Conservation (phyloP, 208 protist genomes). For the Crithidia thermophila region DNA sequence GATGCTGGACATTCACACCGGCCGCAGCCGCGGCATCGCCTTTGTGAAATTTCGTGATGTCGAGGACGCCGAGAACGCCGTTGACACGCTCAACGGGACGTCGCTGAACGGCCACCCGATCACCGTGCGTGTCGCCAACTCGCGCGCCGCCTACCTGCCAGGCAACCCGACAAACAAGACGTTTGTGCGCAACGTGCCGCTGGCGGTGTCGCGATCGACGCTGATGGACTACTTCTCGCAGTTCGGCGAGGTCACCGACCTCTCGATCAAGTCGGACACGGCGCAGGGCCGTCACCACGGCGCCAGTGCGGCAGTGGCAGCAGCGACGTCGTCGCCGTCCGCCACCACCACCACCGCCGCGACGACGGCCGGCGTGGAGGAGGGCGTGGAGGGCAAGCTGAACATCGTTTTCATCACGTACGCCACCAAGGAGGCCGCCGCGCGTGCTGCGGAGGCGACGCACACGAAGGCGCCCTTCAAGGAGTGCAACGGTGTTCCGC, state of each 20-base stretch:
- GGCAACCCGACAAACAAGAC: conserved; percentile 75
- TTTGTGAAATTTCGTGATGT: conserved; percentile 75
- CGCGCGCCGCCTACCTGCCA: conserved; percentile 64
- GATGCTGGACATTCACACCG: conserved; percentile 85
- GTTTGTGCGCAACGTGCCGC: conserved; percentile 75
- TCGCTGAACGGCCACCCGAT: conserved; percentile 37
- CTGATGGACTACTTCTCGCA: conserved; percentile 52
- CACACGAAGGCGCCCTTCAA: conserved; percentile 67
- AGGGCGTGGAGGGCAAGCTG: conserved; percentile 25
- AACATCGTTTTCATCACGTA: conserved; percentile 84
- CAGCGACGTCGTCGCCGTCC: no score
- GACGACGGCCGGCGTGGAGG: conserved; percentile 1
- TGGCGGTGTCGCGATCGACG: conserved; percentile 40
- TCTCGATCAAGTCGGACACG: conserved; percentile 75
- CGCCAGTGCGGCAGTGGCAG: no score
- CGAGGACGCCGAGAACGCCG: conserved; percentile 43
- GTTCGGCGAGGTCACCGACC: conserved; percentile 71
- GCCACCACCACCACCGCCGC: neutral
- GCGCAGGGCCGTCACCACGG: conserved; percentile 31
- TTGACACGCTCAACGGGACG: conserved; percentile 47
- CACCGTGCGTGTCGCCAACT: conserved; percentile 69
- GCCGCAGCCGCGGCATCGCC: conserved; percentile 67
- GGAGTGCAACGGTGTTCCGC: conserved; percentile 65
- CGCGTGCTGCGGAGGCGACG: conserved; percentile 51
- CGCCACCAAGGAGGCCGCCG: conserved; percentile 64